Evolutionary conservation across 176 grass and related monocot species (phyloP).

Genomic region (Poa pratensis): DNA sequence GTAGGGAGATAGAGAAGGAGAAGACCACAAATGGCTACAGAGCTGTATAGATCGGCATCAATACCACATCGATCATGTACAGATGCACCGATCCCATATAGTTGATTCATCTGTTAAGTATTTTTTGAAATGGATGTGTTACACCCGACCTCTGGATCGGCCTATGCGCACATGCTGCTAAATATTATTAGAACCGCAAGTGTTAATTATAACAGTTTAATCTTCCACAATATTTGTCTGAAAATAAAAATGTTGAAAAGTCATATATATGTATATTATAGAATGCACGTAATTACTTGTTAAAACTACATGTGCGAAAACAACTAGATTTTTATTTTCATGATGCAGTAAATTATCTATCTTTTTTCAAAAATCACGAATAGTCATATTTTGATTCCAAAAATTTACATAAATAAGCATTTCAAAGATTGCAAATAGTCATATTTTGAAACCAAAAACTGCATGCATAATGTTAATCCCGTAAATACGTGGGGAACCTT

Average conservation of each 20-base stretch:
- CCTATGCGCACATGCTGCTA: neutral
- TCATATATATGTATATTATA: neutral
- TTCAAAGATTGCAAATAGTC: neutral
- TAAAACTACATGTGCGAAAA: neutral
- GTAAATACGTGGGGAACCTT: no score
- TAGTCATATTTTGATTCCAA: neutral
- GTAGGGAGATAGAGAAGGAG: neutral
- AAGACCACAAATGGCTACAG: neutral
- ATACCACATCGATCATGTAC: neutral
- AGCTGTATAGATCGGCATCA: neutral
- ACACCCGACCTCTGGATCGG: neutral
- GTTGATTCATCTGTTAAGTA: neutral
- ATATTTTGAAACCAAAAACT: neutral
- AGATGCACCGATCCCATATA: neutral
- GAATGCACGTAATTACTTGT: neutral
- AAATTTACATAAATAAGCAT: neutral
- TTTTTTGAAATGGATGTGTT: neutral
- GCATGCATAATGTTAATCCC: fast-evolving
- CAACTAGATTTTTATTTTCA: neutral
- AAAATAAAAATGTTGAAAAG: neutral
- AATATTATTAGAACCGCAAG: neutral
- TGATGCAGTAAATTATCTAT: neutral
- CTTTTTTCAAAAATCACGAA: neutral
- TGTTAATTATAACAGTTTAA: neutral
- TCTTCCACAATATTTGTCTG: neutral